Evolutionary conservation across 176 grass and related monocot genomes (phyloP).

Genomic region (Oryza brachyantha): DNA sequence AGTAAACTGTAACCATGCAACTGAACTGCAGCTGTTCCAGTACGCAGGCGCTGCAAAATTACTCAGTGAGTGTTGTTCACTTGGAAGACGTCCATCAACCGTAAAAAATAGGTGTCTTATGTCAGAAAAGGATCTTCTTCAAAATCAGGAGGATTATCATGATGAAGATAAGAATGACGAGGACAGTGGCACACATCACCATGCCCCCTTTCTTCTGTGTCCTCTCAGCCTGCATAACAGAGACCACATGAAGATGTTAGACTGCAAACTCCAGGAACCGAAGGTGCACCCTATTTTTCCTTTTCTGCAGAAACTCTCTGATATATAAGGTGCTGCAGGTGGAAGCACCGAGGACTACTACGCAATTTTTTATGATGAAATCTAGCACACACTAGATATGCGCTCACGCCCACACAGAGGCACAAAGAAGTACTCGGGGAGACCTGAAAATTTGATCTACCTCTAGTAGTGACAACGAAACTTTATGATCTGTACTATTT

Average conservation of each 20-base stretch:
- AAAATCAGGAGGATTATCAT: conserved; percentile 89
- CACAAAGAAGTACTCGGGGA: conserved; percentile 11
- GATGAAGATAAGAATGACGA: conserved; percentile 91
- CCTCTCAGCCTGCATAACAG: conserved; percentile 83
- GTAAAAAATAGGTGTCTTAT: conserved; percentile 12
- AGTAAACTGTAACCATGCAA: conserved; percentile 28
- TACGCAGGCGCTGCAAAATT: conserved; percentile 20
- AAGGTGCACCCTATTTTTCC: conserved; percentile 25
- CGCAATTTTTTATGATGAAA: conserved; percentile 15
- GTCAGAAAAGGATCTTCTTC: conserved; percentile 82
- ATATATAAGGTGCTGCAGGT: conserved; percentile 16
- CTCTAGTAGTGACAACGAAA: neutral
- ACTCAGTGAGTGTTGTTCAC: neutral
- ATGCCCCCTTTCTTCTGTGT: conserved; percentile 90
- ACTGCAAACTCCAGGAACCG: conserved; percentile 21
- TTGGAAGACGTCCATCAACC: conserved; percentile 5
- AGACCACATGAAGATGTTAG: conserved; percentile 41
- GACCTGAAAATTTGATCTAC: conserved; percentile 7
- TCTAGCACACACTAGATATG: no score
- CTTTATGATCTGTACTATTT: neutral
- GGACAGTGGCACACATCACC: conserved; percentile 95
- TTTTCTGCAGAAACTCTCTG: conserved; percentile 15
- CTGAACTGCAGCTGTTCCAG: conserved; percentile 10
- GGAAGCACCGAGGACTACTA: neutral
- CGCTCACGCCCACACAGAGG: no score